Base-by-base conservation (phyloP, 73 alveolate species). In the Tetrahymena borealis region DNA sequence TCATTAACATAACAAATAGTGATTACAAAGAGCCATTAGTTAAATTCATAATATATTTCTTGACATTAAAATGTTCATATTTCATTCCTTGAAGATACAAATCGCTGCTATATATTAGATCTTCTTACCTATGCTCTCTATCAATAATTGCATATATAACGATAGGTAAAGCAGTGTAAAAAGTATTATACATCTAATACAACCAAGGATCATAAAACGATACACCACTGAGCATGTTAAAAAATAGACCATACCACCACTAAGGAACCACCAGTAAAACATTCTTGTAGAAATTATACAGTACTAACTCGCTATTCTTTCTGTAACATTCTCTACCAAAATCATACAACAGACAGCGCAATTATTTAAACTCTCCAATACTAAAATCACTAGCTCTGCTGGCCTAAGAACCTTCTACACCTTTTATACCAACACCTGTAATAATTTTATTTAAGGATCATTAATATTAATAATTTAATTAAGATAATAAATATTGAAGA, bases 271-370 rank as follows among this genome's bases (percentile, higher is more conserved):
- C 99, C 91, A 98, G 95, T 13, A 98, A 95, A 33, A 98, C 96
- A 94, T 98, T 98, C 96, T 98, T 98, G 92, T 98, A 98, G 94
- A 98, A 98, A 94, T 97, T 98, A 95, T 97, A 98, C 92, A 98
- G 95, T 7, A 98, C 98, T 38, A 98, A 93, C 79, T 97, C 96
- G 39, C 99, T 91, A 95, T 98, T 98, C 94, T 97, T 98, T 91
- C 99, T 91, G 92, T 98, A 98, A 77, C 99, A 97, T 95, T 98
- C 99, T 94, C 99, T 97, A 0, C 99, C 99, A 95, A 97, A 99
- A 39, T 97, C 98, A 90, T 97, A 97, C 40, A 98, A 93, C 38
- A 98, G 91, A 42, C 95, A 93, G 93, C 95, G 97, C 15, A 98
- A 95, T 94, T 94, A 97, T 90, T 97, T 93, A 94, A 98, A 98